A percentile compares a stretch with the other conserved stretches of the same genome.
These are phyloP conservation scores for Trametes coccinea DNA, from an alignment of 768 basidiomycete species.

Conservation along the genomic window DNA sequence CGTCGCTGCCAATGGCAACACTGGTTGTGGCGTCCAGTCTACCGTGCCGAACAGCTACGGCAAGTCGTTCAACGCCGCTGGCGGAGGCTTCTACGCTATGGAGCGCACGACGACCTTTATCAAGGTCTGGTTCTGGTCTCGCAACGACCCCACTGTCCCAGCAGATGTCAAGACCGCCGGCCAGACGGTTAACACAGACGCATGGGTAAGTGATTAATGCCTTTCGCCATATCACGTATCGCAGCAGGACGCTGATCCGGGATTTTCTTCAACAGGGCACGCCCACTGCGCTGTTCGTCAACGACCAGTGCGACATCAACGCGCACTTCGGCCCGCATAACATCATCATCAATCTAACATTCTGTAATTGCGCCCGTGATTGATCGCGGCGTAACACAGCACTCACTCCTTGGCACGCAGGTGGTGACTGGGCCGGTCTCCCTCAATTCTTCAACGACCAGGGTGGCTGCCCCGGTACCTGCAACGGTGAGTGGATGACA, in stretches of 20 bases:
- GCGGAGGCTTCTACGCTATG: constrained; percentile 68
- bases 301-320: constrained; percentile 55
- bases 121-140: constrained; percentile 74
- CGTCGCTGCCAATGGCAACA: constrained; percentile 46
- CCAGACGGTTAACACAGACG: constrained; percentile 45
- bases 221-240: not conserved
- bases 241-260: constrained; percentile 6
- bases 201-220: constrained; percentile 46
- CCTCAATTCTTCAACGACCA: constrained; percentile 36
- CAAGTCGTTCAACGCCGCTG: constrained; percentile 54
- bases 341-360: constrained; percentile 69
- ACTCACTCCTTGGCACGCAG: constrained; percentile 31
- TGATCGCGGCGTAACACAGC: not conserved
- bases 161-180: constrained; percentile 46
- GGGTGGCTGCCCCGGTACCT: constrained; percentile 56
- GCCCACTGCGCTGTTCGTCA: constrained; percentile 64
- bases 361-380: constrained; percentile 47
- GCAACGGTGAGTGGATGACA: constrained; percentile 44
- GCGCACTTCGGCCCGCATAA: constrained; percentile 56
- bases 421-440: constrained; percentile 60
- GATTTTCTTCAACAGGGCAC: constrained; percentile 43
- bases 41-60: constrained; percentile 50
- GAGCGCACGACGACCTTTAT: constrained; percentile 58
- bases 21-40: constrained; percentile 55
- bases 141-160: constrained; percentile 45